Base-by-base conservation (phyloP, 2,329 filamentous ascomycete genomes). In the Trichophyton rubrum region DNA sequence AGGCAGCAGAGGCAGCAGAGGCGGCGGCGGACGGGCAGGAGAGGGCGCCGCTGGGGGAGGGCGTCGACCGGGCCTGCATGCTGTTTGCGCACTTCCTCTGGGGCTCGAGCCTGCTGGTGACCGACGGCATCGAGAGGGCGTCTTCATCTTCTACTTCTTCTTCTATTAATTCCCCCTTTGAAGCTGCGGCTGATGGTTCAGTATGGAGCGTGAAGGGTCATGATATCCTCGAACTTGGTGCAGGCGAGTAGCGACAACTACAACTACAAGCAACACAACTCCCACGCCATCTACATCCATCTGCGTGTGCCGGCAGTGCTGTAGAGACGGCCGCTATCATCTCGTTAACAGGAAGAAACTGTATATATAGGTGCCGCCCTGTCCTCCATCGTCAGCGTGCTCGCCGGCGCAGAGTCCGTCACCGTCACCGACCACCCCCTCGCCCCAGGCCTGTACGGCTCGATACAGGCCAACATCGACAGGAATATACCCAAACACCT, bases 71-170 rank as follows among this genome's bases (percentile, higher is more conserved):
- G 35, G 47, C 22, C 59, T 66, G 82, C 58, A 72, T 71, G 57
- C 76, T 84, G 40, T 84, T 82, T 71, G 80, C 80, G 38, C 82
- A 85, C 69, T 80, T 83, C 65, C 67, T 84, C 27, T 84, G 82
- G 82, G 83, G 82, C 67, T 78, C 81, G 1, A 73, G 68, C 0
- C 68, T 77, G 66, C 70, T 77, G n/a, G 68, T 75, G 43, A 74
- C 75, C 3, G 74, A 76, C 63, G 70, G 70, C 1, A 67, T 78
- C 2, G 75, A 68, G 61, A 60, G 43, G 22, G 63, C 63, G 13
- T 60, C 41, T 7, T 62, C 15, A 15, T 20, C 13, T 15, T 15
- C 45, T 27, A 5, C 45, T 20, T n/a, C 22, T 22, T 4, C 22
- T 15, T n/a, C 27, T 30, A 30, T 30, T 30, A 30, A 30, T 30